Conservation (phyloP, 1,284 basidiomycete species). For the Irpex sp. region DNA sequence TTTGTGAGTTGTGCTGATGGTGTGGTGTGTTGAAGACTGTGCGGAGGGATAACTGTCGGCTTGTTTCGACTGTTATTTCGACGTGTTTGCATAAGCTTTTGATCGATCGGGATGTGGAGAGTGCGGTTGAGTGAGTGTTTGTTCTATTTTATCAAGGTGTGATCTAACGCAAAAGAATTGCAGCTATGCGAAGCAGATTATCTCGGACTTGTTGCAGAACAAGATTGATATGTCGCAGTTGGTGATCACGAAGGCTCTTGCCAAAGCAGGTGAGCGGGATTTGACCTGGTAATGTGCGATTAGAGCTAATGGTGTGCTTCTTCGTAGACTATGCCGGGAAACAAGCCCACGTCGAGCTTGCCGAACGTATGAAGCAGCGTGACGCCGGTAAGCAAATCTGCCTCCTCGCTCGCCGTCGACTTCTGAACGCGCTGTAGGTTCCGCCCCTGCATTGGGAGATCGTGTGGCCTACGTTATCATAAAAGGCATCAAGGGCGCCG, state of each 20-base stretch:
- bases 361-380: conserved; percentile 90
- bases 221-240: conserved; percentile 97
- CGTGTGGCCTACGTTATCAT: conserved; percentile 97
- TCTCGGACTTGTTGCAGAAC: conserved; percentile 91
- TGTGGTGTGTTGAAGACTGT: conserved; percentile 67
- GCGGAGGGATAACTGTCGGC: conserved; percentile 91
- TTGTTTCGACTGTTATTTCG: conserved; percentile 94
- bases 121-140: conserved; percentile 76
- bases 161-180: not conserved
- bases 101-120: conserved; percentile 89
- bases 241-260: conserved; percentile 93
- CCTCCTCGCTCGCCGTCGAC: not conserved
- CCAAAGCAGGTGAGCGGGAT: conserved; percentile 88
- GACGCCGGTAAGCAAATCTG: conserved; percentile 65
- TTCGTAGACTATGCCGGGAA: conserved; percentile 79
- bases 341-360: conserved; percentile 93
- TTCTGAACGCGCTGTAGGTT: conserved; percentile 44
- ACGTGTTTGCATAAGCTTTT: conserved; percentile 96
- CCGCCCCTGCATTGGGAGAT: conserved; percentile 90
- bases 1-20: not conserved
- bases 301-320: too few relatives aligned
- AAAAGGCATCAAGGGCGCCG: conserved; percentile 93
- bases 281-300: too few relatives aligned
- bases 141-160: not conserved
- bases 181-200: conserved; percentile 90